Base-by-base conservation (phyloP, 2,329 filamentous ascomycete species). In the Cladophialophora immunda region DNA sequence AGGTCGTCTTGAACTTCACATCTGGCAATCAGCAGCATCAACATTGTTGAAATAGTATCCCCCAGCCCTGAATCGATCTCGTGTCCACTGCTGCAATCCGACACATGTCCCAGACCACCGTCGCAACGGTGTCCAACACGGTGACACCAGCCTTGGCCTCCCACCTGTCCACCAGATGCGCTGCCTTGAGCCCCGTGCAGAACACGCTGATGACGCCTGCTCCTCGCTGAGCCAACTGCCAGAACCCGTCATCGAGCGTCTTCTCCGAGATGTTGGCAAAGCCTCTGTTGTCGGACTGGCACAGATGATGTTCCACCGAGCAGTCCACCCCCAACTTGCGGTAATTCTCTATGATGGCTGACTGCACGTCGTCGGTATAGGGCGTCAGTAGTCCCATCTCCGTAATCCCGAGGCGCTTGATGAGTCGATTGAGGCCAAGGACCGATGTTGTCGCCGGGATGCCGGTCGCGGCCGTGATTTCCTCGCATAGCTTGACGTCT, bases 171-270 rank as follows among this genome's bases (percentile, higher is more conserved):
- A 75, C 80, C 13, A 77, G 70, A 59, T 80, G 78, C 6, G 80
- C 81, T 1, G 79, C 80, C 19, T 73, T 72, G 38, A 82, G 71
- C 68, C 81, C 82, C 9, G 80, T 83, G 72, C 80, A 83, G 69
- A 82, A 81, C 2, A 79, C 79, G 9, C 75, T 76, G 1, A 82
- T 72, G 4, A 75, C 77, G 63, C 78, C 66, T 1, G 76, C 72
- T 17, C 74, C 74, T 30, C 70, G 70, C 3, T 65, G 66, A 3
- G 75, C 68, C 17, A 73, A 70, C 41, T 74, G 75, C 47, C 76
- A 65, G 17, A 79, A 71, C 58, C 54, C 27, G 5, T 36, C 47
- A 27, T 66, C 64, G 7, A 71, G 62, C 47, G 54, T 56, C 11
- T 76, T 73, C 63, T 78, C 76, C 8, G 71, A 71, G 22, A 82